A percentile compares a stretch with the other conserved stretches of the same genome.
These are phyloP conservation scores for Clathrospora elynae DNA, from an alignment of 2,329 filamentous ascomycete species.

Conservation along the genomic window DNA sequence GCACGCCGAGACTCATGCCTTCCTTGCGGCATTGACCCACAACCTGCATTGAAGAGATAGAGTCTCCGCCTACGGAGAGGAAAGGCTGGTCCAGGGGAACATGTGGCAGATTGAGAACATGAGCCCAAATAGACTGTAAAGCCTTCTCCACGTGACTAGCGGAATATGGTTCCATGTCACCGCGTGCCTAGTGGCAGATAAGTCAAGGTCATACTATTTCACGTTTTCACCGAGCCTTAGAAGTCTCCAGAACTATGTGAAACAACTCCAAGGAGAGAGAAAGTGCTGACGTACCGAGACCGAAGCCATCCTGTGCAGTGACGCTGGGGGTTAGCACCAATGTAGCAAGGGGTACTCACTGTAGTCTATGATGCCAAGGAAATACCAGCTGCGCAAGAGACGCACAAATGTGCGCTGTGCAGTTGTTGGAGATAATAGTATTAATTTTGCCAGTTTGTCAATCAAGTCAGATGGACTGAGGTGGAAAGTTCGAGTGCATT, in stretches of 20 bases:
- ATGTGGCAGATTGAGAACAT: slow-evolving; percentile 39
- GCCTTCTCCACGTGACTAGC: slow-evolving; percentile 21
- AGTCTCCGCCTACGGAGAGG: slow-evolving; percentile 55
- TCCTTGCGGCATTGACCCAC: slow-evolving; percentile 54
- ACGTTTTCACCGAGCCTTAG: too few species aligned
- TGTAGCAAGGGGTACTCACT: slow-evolving; percentile 6
- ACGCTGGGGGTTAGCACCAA: slow-evolving; percentile 9
- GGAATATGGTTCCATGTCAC: slow-evolving; percentile 11
- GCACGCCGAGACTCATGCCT: slow-evolving; percentile 54
- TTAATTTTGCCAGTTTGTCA: not conserved
- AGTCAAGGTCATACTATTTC: too few species aligned
- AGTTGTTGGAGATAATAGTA: not conserved
- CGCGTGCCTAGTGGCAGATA: slow-evolving; percentile 1
- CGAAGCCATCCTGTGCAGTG: slow-evolving; percentile 15
- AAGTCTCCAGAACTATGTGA: too few species aligned
- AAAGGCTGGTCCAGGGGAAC: slow-evolving; percentile 45
- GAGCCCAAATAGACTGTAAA: slow-evolving; percentile 38
- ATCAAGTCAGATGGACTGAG: slow-evolving; percentile 10
- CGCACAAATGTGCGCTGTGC: not conserved
- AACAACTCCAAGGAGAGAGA: not conserved
- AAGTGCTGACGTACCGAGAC: slow-evolving; percentile 17
- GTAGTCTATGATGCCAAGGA: not conserved
- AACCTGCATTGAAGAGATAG: slow-evolving; percentile 58
- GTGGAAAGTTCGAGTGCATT: slow-evolving; percentile 6
- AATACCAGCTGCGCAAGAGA: not conserved